Evolutionary conservation across 306 rosid genomes (phyloP).

Genomic region (Geum urbanum): DNA sequence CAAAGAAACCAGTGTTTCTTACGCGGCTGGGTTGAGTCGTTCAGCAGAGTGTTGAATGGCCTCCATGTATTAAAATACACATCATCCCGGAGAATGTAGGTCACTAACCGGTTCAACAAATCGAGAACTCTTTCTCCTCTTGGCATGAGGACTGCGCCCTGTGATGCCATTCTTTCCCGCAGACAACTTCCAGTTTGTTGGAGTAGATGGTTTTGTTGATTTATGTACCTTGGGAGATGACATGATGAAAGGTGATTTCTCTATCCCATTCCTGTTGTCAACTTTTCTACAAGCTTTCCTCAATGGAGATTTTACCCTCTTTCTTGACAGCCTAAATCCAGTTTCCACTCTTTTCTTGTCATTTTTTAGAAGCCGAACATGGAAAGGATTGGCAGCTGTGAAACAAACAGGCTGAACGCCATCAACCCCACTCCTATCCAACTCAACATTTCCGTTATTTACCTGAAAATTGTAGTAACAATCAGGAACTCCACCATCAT

Average conservation of each 20-base stretch:
- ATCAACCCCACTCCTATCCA: constrained; percentile 43
- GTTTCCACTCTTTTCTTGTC: constrained; percentile 29
- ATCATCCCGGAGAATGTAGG: constrained; percentile 47
- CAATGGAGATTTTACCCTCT: constrained; percentile 56
- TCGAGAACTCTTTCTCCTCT: constrained; percentile 62
- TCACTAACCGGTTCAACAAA: constrained; percentile 50
- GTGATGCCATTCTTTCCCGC: constrained; percentile 40
- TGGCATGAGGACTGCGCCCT: constrained; percentile 64
- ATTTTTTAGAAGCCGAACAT: constrained; percentile 50
- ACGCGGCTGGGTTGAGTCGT: constrained; percentile 24
- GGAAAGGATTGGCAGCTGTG: constrained; percentile 61
- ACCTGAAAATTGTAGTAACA: constrained; percentile 50
- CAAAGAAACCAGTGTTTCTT: background rate
- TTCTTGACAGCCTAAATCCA: constrained; percentile 38
- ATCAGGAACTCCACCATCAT: background rate
- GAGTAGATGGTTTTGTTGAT: constrained; percentile 26
- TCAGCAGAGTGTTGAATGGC: constrained; percentile 26
- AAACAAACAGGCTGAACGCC: constrained; percentile 50
- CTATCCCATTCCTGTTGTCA: constrained; percentile 25
- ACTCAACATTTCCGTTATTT: constrained; percentile 69
- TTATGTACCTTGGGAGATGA: constrained; percentile 32
- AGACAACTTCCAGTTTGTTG: constrained; percentile 47
- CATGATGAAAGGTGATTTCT: constrained; percentile 30
- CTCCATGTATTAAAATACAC: background rate
- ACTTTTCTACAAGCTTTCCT: constrained; percentile 32